phyloP scores from a whole-genome alignment of 148 eudicot species.

The Rhododendron griersonianum region DNA sequence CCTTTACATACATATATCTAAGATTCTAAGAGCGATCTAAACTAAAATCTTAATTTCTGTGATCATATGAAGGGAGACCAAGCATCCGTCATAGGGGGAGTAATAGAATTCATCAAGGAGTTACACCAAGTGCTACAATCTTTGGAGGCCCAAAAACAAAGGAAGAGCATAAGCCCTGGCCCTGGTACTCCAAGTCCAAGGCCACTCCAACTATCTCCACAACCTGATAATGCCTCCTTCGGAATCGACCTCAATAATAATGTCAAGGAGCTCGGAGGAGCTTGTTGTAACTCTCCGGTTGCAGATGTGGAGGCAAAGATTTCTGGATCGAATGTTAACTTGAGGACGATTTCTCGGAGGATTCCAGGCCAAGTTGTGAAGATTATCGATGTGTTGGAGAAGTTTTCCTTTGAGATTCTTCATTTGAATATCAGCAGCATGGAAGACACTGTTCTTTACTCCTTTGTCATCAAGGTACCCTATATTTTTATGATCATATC shows the following conservation, averaged over 20 bases:
- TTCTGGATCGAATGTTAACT: slow-evolving; percentile 69
- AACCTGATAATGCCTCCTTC: slow-evolving; percentile 28
- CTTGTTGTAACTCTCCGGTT: slow-evolving; percentile 66
- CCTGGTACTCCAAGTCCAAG: slow-evolving; percentile 76
- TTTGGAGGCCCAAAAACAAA: slow-evolving; percentile 69
- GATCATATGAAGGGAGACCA: slow-evolving; percentile 66
- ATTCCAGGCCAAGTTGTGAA: slow-evolving; percentile 62
- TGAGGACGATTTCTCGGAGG: slow-evolving; percentile 60
- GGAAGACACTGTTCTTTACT: slow-evolving; percentile 84
- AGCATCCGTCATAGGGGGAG: slow-evolving; percentile 95
- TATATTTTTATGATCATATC: not conserved
- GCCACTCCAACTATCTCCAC: slow-evolving; percentile 32
- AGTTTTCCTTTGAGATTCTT: slow-evolving; percentile 65
- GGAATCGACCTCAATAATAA: not conserved
- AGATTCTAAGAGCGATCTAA: too few relatives aligned
- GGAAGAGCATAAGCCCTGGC: slow-evolving; percentile 78
- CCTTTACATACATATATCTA: not conserved
- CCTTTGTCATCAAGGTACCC: slow-evolving; percentile 75
- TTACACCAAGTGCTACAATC: slow-evolving; percentile 77
- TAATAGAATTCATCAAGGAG: slow-evolving; percentile 87
- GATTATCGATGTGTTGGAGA: slow-evolving; percentile 61
- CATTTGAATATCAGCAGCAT: slow-evolving; percentile 87
- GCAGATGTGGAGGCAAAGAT: slow-evolving; percentile 97
- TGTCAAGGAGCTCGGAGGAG: slow-evolving; percentile 67
- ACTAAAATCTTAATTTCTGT: not conserved